phyloP scores from a whole-genome alignment of 441 rosid genomes.

The Eruca vesicaria region DNA sequence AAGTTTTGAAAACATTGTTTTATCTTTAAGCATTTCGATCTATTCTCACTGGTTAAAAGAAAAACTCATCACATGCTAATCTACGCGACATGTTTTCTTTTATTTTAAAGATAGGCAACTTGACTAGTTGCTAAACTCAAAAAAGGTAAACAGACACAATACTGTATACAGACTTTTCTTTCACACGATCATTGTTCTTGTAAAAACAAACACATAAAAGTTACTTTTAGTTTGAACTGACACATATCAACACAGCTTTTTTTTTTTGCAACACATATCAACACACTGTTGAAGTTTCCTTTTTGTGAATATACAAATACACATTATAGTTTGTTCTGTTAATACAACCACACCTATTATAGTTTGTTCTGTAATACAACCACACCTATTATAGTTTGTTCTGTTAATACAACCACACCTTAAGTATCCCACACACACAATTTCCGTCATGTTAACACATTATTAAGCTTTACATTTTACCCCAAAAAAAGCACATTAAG shows the following conservation, averaged over 20 bases:
- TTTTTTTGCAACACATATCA: too few relatives aligned
- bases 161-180: constrained; percentile 10
- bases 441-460: neutral
- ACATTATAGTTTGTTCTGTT: neutral
- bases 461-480: too few relatives aligned
- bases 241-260: too few relatives aligned
- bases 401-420: neutral
- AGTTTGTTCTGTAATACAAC: too few relatives aligned
- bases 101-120: constrained; percentile 14
- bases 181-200: constrained; percentile 11
- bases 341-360: too few relatives aligned
- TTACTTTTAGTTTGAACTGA: neutral
- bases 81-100: constrained; percentile 6
- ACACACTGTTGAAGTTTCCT: neutral
- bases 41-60: neutral
- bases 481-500: too few relatives aligned
- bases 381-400: neutral
- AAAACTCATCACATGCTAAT: neutral
- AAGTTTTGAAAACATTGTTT: neutral
- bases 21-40: neutral
- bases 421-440: neutral
- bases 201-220: constrained; percentile 10
- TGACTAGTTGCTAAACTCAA: constrained; percentile 8
- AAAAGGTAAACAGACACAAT: constrained; percentile 15
- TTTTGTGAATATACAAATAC: neutral